Evolutionary conservation across 1,284 basidiomycete genomes (phyloP), one percentile per base, ranked within the genome.

Genomic region (Athelia psychrophila): DNA sequence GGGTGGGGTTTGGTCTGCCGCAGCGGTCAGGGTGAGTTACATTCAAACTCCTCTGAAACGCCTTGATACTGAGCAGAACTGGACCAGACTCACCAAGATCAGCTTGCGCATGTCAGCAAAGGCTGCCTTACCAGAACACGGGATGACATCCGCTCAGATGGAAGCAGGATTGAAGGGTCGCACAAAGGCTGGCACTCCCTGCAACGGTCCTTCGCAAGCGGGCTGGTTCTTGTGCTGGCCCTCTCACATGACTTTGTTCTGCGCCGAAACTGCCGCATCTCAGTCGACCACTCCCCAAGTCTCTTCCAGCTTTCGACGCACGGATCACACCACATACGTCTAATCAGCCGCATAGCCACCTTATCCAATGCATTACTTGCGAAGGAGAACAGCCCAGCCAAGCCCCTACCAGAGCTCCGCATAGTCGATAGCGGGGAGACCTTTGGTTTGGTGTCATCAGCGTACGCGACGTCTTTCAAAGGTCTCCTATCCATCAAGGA

Each of bases 141-240:
- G 2, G 24, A 59, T 10, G 62, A 64, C 27, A 45, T 66, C 8
- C 44, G 48, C 5, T 51, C 60, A 3, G 65, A 66, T 44, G 62
- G 64, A 3, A 60, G 58, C 32, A 59, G 56, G 12, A 61, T 64
- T 32, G 62, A 64, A 40, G 58, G 57, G 1, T 56, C 59, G 0
- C 60, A 66, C 49, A 63, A 63, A 24, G 57, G 55, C 2, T 65
- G 60, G 63, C 64, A 64, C 47, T 33, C 52, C 1, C 44, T 65
- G 3, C 54, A 55, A 47, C 55, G 62, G 0, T 47, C 61, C 3
- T 44, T 52, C 18, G 50, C 65, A 1, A 63, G 62, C 35, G 65
- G 65, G 1, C 32, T 65, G 5, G 56, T 57, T 35, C 44, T 56
- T 22, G 49, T 54, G 27, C 38, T 25, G 15, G 40, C 54, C 5